Evolutionary conservation across 2,329 filamentous ascomycete species (phyloP), one percentile per base, ranked within the genome.

Genomic region (Colletotrichum sojae): DNA sequence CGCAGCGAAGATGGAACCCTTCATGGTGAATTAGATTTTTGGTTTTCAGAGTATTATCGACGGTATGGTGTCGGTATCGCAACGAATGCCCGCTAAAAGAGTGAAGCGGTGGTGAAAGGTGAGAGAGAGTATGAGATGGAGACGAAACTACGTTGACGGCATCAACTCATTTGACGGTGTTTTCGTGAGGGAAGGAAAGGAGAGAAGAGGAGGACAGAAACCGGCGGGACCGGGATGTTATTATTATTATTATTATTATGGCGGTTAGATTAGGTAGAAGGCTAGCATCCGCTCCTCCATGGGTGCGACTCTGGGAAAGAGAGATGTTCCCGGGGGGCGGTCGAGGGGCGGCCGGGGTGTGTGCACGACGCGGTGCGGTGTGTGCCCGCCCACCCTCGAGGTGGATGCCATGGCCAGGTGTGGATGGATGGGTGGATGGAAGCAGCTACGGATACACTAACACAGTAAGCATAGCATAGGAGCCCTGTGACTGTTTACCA

Each of bases 61-160:
- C 67, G 53, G 43, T 68, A 31, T 46, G 22, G 40, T 64, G 76
- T 80, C 67, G 62, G 49, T 40, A 51, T 62, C 36, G 20, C 22
- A 45, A 69, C 83, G 90, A 93, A 85, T 90, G 91, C 89, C 92
- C 92, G 92, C 92, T 94, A 84, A 95, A 94, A 81, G 93, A 94
- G 90, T 94, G 92, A 93, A 93, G 91, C 91, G 91, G 91, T 91
- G 77, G 82, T 85, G 22, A 36, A 36, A 36, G 31, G 31, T 36
- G 31, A 36, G 31, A 36, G 31, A 36, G 78, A 75, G 72, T 20
- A 71, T 77, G 72, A 76, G 78, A 78, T 79, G 75, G 76, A 80
- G 84, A 84, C 79, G 84, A 86, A 85, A 85, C 82, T 81, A 82
- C 80, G 82, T 84, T 82, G 83, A 84, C 80, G 82, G 83, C 82